A percentile compares a stretch with the other conserved stretches of the same genome.
Conservation (phyloP, 1,284 basidiomycete species). For the Mycena citricolor region DNA sequence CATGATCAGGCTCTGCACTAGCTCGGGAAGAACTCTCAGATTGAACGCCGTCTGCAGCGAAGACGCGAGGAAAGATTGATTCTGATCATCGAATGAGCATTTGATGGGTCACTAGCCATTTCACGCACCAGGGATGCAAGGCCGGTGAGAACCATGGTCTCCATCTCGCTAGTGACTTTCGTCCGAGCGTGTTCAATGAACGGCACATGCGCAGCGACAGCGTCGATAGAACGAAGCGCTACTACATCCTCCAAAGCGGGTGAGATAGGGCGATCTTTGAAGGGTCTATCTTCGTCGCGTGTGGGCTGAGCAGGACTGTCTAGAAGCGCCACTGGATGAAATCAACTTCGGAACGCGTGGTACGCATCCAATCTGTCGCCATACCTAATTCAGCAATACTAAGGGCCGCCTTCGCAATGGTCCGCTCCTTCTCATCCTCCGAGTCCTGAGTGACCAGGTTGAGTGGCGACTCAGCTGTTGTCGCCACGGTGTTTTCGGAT, state of each 20-base stretch:
- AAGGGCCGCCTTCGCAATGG: constrained; percentile 86
- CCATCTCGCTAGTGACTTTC: constrained; percentile 81
- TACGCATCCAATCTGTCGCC: constrained; percentile 28
- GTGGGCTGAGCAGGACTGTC: constrained; percentile 31
- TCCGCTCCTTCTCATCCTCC: constrained; percentile 81
- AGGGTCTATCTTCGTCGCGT: constrained; percentile 18
- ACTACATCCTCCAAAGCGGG: constrained; percentile 32
- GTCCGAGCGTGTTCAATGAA: constrained; percentile 70
- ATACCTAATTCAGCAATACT: constrained; percentile 86
- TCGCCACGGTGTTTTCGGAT: too few species aligned
- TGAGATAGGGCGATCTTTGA: constrained; percentile 21
- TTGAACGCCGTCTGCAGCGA: constrained; percentile 95
- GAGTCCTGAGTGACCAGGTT: constrained; percentile 36
- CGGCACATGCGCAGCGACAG: constrained; percentile 67
- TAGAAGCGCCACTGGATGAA: constrained; percentile 38
- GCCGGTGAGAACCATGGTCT: constrained; percentile 80
- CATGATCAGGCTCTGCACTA: constrained; percentile 77
- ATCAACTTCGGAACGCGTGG: constrained; percentile 1
- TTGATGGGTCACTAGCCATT: background rate
- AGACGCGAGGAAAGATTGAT: constrained; percentile 86
- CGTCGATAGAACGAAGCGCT: constrained; percentile 68
- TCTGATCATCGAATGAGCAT: constrained; percentile 46
- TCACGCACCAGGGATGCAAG: constrained; percentile 67
- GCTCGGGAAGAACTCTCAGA: constrained; percentile 77
- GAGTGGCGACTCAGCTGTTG: too few species aligned